These are phyloP conservation scores for Paramyrothecium sp. DNA, from an alignment of 2,329 filamentous ascomycete species.

Conservation along the genomic window DNA sequence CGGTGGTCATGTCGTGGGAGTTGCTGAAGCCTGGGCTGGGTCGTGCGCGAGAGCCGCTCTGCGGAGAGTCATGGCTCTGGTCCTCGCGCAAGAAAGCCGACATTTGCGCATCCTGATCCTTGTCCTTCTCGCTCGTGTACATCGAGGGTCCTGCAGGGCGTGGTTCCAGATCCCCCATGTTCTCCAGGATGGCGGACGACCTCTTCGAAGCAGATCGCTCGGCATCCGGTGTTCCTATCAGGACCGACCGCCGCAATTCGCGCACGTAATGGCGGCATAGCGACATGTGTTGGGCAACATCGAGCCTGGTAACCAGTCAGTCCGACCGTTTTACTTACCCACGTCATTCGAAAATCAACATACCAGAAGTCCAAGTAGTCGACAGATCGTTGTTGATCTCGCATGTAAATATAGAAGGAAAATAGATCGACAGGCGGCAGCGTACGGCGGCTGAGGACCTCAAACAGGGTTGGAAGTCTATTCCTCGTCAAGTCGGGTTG, in stretches of 20 bases:
- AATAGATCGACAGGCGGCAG: conserved; percentile 94
- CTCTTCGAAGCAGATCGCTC: conserved; percentile 79
- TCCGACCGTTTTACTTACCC: background rate
- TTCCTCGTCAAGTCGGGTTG: conserved; percentile 67
- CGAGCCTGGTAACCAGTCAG: conserved; percentile 65
- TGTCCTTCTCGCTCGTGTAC: conserved; percentile 68
- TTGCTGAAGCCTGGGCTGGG: conserved; percentile 59
- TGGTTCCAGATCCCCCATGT: conserved; percentile 64
- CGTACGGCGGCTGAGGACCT: conserved; percentile 92
- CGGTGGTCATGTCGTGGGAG: conserved; percentile 61
- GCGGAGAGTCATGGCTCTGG: conserved; percentile 53
- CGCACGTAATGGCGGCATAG: conserved; percentile 96
- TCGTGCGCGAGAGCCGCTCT: conserved; percentile 46
- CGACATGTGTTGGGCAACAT: conserved; percentile 98
- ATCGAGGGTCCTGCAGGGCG: conserved; percentile 59
- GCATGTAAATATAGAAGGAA: conserved; percentile 99
- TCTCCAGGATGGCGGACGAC: conserved; percentile 77
- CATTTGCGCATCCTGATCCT: conserved; percentile 82
- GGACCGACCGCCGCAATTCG: conserved; percentile 87
- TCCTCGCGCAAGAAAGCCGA: conserved; percentile 83
- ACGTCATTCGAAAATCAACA: conserved; percentile 20
- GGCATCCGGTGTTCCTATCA: conserved; percentile 88
- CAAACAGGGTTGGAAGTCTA: conserved; percentile 89
- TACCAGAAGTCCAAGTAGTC: conserved; percentile 99
- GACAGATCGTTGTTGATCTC: conserved; percentile 95